Evolutionary conservation across 176 grass and related monocot genomes (phyloP).

Genomic region (Bonia amplexicaulis): DNA sequence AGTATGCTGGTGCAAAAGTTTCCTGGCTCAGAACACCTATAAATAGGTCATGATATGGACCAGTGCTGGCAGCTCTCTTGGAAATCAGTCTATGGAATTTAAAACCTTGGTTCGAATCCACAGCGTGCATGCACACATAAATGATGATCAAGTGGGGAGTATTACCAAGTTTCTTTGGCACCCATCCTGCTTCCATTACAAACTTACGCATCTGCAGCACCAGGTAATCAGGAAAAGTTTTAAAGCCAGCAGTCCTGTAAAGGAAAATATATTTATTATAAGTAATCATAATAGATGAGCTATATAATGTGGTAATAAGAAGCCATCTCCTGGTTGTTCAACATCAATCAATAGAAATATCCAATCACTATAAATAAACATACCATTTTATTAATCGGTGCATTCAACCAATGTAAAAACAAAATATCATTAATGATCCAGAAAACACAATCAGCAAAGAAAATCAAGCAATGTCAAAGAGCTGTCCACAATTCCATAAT

Average conservation of each 20-base stretch:
- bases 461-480: not conserved
- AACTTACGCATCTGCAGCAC: constrained; percentile 98
- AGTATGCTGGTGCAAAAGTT: not conserved
- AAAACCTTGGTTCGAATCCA: not conserved
- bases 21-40: not conserved
- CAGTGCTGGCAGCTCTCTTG: not conserved
- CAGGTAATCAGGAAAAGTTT: constrained; percentile 91
- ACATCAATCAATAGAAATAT: not conserved
- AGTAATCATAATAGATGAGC: not conserved
- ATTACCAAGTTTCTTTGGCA: constrained; percentile 95
- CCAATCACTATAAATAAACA: not conserved
- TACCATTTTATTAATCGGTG: not conserved
- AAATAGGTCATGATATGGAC: not conserved
- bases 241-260: constrained; percentile 75
- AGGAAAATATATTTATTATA: not conserved
- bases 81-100: constrained; percentile 1
- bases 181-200: constrained; percentile 97
- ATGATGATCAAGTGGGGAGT: not conserved
- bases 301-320: not conserved
- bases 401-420: not conserved
- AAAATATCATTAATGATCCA: not conserved
- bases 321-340: not conserved
- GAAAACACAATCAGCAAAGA: not conserved
- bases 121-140: not conserved
- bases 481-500: not conserved